A percentile compares a stretch with the other conserved stretches of the same genome.
phyloP scores from a whole-genome alignment of 2,329 filamentous ascomycete genomes.

The Diaporthe nobilis region DNA sequence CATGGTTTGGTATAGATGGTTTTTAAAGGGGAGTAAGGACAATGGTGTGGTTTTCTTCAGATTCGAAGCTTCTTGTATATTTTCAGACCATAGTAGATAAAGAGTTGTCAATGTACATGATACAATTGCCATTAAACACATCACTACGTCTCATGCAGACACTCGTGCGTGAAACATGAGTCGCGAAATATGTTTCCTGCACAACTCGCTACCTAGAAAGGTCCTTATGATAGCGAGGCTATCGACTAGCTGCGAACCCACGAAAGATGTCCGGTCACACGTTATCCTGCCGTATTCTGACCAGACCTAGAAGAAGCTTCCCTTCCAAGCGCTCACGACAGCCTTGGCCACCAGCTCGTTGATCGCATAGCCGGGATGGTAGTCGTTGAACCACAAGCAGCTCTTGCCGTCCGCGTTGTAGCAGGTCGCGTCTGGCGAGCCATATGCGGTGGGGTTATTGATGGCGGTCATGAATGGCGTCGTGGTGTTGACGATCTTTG shows the following conservation, averaged over 20 bases:
- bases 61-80: constrained; percentile 35
- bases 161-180: neutral
- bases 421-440: constrained; percentile 59
- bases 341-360: constrained; percentile 56
- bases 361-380: constrained; percentile 58
- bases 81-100: constrained; percentile 9
- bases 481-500: constrained; percentile 57
- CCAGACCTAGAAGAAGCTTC: constrained; percentile 45
- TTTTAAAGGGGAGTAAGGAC: constrained; percentile 17
- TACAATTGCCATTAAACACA: constrained; percentile 4
- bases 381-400: constrained; percentile 62
- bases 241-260: neutral
- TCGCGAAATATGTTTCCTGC: no score
- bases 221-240: neutral
- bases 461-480: constrained; percentile 59
- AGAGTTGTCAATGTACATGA: constrained; percentile 20
- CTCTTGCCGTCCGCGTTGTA: constrained; percentile 57
- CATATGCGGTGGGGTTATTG: constrained; percentile 57
- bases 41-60: neutral
- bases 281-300: rapidly evolving
- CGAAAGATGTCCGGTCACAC: no score
- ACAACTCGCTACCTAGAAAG: neutral
- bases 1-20: constrained; percentile 8
- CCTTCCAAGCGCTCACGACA: constrained; percentile 51
- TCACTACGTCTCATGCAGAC: no score